These are phyloP conservation scores for Parastagonospora avenae DNA, from an alignment of 2,329 filamentous ascomycete species.

Conservation along the genomic window DNA sequence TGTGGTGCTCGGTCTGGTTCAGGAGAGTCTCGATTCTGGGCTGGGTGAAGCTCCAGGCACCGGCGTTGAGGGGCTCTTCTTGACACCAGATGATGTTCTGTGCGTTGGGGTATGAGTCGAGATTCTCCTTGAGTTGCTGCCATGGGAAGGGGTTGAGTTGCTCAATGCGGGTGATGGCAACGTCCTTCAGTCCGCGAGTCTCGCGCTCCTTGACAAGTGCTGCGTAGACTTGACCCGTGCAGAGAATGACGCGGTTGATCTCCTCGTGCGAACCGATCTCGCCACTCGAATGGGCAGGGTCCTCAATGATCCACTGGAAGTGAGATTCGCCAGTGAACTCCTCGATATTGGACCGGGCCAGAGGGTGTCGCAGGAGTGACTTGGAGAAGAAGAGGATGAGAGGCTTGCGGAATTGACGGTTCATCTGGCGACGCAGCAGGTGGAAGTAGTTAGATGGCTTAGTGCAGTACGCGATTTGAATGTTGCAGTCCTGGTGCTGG, in stretches of 20 bases:
- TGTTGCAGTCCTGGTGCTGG: conserved; percentile 99
- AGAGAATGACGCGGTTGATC: conserved; percentile 93
- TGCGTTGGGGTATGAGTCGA: conserved; percentile 95
- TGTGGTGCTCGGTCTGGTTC: conserved; percentile 90
- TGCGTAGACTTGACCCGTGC: conserved; percentile 91
- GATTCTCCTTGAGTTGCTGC: conserved; percentile 94
- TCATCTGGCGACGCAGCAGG: conserved; percentile 94
- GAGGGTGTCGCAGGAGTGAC: conserved; percentile 88
- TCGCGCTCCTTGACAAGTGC: conserved; percentile 90
- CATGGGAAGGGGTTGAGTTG: conserved; percentile 99
- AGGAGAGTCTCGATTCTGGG: conserved; percentile 95
- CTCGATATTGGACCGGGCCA: conserved; percentile 86
- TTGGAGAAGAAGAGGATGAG: conserved; percentile 99
- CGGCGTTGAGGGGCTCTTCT: conserved; percentile 96
- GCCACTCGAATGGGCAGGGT: conserved; percentile 79
- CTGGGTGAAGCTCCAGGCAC: conserved; percentile 96
- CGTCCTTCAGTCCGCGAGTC: conserved; percentile 83
- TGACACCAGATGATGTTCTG: conserved; percentile 97
- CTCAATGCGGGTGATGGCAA: conserved; percentile 93
- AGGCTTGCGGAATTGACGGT: conserved; percentile 98
- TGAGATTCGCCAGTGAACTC: conserved; percentile 90
- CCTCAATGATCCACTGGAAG: conserved; percentile 96
- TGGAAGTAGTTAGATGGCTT: conserved; percentile 96
- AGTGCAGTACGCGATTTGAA: conserved; percentile 99
- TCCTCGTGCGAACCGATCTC: conserved; percentile 79